Evolutionary conservation across 345 rosid genomes (phyloP), one percentile per base, ranked within the genome.

Genomic region (Ailanthus altissimus): DNA sequence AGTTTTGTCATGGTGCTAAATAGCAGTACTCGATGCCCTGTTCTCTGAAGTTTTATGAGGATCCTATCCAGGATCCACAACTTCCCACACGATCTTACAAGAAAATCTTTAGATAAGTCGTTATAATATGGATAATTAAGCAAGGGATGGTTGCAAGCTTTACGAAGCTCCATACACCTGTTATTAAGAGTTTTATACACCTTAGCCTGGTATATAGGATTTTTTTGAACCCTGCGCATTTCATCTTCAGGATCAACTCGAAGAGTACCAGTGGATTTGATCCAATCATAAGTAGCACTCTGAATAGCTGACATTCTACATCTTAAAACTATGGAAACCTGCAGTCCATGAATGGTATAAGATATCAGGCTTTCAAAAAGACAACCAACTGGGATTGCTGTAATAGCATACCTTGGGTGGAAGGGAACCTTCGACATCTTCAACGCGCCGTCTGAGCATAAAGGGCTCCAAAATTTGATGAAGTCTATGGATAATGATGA

Each of bases 1-100:
- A 97, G 97, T 81, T 91, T 97, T 45, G 99, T 97, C 99, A 97
- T 97, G 83, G 98, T 97, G 86, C 99, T 97, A 81, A 97, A 97
- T 56, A 97, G 99, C 78, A 97, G 87, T 23, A 97, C 99, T 4
- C 97, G 91, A 78, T 97, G 99, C 71, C 98, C 99, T 0, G 98
- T 90, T 81, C 94, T 89, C 75, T 94, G 97, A 76, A 97, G 91
- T 85, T 97, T 97, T 77, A 92, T 88, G 16, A 97, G 98, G 83
- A 97, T 88, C 80, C 98, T 90, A 80, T 97, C 99, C 77, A 97
- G 76, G 78, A 97, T 80, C 99, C 98, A 97, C 84, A 97, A 79
- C 84, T 97, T 97, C 70, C 99, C 99, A 80, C 98, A 97, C 53
- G 99, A 97, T 80, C 87, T 82, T 61, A 97, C 93, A 70, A 97